Percentiles rank a stretch among this genome's conserved stretches.
Conservation (phyloP, 495 filamentous ascomycete genomes). For the Podospora fimiseda region DNA sequence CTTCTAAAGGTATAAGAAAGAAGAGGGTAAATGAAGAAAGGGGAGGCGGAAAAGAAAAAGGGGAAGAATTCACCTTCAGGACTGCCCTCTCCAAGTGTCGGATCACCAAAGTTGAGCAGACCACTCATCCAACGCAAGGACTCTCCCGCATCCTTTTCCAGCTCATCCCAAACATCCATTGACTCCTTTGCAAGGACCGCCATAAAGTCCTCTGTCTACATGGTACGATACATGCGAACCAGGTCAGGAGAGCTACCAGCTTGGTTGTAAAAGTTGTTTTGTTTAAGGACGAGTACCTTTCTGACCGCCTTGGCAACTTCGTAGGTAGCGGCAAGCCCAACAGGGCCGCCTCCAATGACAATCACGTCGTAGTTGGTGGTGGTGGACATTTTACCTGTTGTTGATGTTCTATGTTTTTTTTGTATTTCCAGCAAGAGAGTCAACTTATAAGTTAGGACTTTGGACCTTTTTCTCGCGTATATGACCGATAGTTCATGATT, state of each 20-base stretch:
- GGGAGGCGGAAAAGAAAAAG: not conserved
- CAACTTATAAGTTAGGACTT: not conserved
- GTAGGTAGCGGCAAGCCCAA: not conserved
- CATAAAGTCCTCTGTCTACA: constrained; percentile 21
- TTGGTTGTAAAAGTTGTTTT: constrained; percentile 11
- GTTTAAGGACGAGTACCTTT: not conserved
- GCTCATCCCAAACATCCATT: constrained; percentile 13
- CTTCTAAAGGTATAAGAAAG: too few species aligned
- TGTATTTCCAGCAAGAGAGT: not conserved
- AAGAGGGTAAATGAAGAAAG: too few species aligned
- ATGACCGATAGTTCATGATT: too few species aligned
- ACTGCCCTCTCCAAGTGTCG: constrained; percentile 3
- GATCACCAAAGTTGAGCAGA: constrained; percentile 18
- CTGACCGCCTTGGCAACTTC: not conserved
- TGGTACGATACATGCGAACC: constrained; percentile 17
- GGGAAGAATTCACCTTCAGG: constrained; percentile 8
- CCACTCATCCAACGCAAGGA: constrained; percentile 16
- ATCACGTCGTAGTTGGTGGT: not conserved
- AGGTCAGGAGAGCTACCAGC: constrained; percentile 16
- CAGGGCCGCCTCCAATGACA: not conserved
- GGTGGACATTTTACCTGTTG: not conserved
- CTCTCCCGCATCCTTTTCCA: constrained; percentile 14
- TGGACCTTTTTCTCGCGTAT: too few species aligned
- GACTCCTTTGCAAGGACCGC: constrained; percentile 13
- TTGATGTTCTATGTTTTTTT: not conserved